A percentile compares a stretch with the other conserved stretches of the same genome.
Evolutionary conservation across 2,329 filamentous ascomycete genomes (phyloP).

Genomic region (Cercospora sojina): DNA sequence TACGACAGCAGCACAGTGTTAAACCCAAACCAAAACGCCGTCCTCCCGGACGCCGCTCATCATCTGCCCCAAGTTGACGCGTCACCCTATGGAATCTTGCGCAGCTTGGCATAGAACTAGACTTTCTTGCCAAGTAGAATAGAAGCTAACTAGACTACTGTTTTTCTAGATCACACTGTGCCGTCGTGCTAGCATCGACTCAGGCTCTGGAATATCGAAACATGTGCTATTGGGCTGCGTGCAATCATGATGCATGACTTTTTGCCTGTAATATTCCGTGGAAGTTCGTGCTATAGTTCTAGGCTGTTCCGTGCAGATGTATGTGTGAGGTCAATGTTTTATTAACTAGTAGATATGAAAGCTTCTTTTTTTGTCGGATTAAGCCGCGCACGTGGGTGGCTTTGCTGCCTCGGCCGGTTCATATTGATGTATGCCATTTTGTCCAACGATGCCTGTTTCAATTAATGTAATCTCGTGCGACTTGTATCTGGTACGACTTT

Average conservation of each 20-base stretch:
- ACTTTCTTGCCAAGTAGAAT: background rate
- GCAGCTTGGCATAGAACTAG: background rate
- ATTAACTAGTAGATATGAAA: no score
- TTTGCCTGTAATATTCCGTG: background rate
- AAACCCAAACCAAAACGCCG: rapidly evolving
- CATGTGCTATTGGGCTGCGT: background rate
- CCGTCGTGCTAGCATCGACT: background rate
- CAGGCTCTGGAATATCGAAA: background rate
- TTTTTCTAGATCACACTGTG: background rate
- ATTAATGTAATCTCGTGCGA: background rate
- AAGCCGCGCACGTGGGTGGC: background rate
- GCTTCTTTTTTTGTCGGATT: background rate
- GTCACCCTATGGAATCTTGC: background rate
- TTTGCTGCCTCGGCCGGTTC: no score
- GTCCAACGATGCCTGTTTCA: background rate
- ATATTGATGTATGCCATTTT: background rate
- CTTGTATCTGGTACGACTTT: no score
- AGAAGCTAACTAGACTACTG: no score
- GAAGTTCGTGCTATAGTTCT: background rate
- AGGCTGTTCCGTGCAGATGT: background rate
- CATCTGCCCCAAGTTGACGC: background rate
- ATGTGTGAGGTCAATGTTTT: background rate
- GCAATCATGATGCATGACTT: background rate
- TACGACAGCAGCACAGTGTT: background rate
- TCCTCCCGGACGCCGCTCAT: background rate